Evolutionary conservation across 306 rosid genomes (phyloP).

Genomic region (Biancaea sappan): DNA sequence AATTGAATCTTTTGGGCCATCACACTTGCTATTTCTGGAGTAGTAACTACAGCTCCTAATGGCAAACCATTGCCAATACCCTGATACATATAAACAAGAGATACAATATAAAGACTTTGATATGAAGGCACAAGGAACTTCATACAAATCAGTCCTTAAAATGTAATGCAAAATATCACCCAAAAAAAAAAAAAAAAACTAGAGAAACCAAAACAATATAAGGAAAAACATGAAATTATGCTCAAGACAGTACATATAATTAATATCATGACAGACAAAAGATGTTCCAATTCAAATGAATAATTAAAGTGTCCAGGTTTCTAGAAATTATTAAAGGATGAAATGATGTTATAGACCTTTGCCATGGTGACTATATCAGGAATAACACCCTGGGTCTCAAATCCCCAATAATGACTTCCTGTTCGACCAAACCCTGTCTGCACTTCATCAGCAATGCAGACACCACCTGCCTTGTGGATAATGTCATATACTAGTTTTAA

Average conservation of each 20-base stretch:
- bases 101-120: slow-evolving; percentile 25
- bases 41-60: slow-evolving; percentile 90
- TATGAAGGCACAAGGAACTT: neutral
- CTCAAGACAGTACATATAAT: neutral
- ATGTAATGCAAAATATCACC: neutral
- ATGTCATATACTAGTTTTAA: slow-evolving; percentile 83
- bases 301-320: slow-evolving; percentile 2
- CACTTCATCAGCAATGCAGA: slow-evolving; percentile 98
- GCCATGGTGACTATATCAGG: slow-evolving; percentile 99
- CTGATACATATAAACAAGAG: slow-evolving; percentile 46
- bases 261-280: neutral
- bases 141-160: slow-evolving; percentile 6
- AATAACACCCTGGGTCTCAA: slow-evolving; percentile 83
- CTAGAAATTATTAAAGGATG: slow-evolving; percentile 3
- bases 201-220: neutral
- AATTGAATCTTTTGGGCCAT: slow-evolving; percentile 75
- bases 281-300: slow-evolving; percentile 29
- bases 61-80: slow-evolving; percentile 96
- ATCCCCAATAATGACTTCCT: slow-evolving; percentile 96
- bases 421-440: slow-evolving; percentile 96
- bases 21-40: slow-evolving; percentile 89
- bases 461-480: slow-evolving; percentile 84
- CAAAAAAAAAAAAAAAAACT: neutral
- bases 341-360: slow-evolving; percentile 55
- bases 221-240: slow-evolving; percentile 5